A percentile compares a stretch with the other conserved stretches of the same genome.
These are phyloP conservation scores for Tephrocybe sp. DNA, from an alignment of 768 basidiomycete species.

Conservation along the genomic window DNA sequence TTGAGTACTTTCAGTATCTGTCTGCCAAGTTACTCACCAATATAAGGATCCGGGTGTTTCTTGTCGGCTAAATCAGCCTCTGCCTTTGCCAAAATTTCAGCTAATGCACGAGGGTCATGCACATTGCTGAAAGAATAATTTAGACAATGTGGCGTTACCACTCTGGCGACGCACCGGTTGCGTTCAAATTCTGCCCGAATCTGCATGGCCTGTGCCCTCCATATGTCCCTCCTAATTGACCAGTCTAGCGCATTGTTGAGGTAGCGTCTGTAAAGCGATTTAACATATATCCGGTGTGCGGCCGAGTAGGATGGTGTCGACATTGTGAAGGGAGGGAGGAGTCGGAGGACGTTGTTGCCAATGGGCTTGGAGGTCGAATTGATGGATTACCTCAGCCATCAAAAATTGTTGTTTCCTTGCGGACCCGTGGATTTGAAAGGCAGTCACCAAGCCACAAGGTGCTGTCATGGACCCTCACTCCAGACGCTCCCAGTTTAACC, in stretches of 20 bases:
- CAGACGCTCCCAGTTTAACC: conserved; percentile 70
- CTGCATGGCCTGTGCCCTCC: conserved; percentile 80
- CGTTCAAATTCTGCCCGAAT: conserved; percentile 92
- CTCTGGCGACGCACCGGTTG: conserved; percentile 63
- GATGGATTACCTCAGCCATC: conserved; percentile 16
- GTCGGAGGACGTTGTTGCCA: conserved; percentile 7
- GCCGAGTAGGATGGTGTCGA: conserved; percentile 62
- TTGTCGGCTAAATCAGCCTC: conserved; percentile 67
- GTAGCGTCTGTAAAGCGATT: conserved; percentile 86
- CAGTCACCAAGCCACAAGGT: conserved; percentile 10
- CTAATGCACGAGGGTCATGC: conserved; percentile 79
- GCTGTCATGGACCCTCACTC: conserved; percentile 75
- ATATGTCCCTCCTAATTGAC: conserved; percentile 81
- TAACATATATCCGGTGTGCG: conserved; percentile 81
- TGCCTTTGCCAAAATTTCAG: conserved; percentile 72
- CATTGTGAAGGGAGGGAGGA: conserved; percentile 34
- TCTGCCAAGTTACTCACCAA: conserved; percentile 55
- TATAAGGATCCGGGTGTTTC: conserved; percentile 91
- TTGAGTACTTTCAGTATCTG: conserved; percentile 4
- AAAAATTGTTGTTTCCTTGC: conserved; percentile 17
- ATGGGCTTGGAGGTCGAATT: neutral
- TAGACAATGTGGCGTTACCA: neutral
- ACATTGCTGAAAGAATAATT: conserved; percentile 54
- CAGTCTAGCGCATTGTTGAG: conserved; percentile 89
- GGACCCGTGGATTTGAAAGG: neutral